Evolutionary conservation across 1,284 basidiomycete species (phyloP).

Genomic region (Sanghuangporus baumii): DNA sequence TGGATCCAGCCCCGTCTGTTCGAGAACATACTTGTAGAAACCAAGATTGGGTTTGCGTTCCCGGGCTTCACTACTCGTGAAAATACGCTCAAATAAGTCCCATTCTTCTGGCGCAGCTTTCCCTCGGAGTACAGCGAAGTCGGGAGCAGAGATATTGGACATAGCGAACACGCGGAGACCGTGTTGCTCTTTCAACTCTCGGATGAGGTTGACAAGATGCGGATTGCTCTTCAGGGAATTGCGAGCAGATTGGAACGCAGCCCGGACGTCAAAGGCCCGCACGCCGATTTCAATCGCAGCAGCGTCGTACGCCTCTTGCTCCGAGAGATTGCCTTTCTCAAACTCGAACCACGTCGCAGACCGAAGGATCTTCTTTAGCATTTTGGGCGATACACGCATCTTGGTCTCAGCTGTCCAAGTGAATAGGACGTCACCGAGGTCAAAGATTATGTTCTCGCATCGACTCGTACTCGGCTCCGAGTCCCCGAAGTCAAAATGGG

Average conservation of each 20-base stretch:
- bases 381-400: slow-evolving; percentile 39
- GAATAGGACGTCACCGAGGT: slow-evolving; percentile 52
- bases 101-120: slow-evolving; percentile 39
- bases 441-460: slow-evolving; percentile 13
- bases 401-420: slow-evolving; percentile 46
- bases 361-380: slow-evolving; percentile 39
- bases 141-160: slow-evolving; percentile 55
- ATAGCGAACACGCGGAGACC: slow-evolving; percentile 45
- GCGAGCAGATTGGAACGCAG: slow-evolving; percentile 41
- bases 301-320: slow-evolving; percentile 41
- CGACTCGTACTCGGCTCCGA: slow-evolving; percentile 4
- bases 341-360: slow-evolving; percentile 51
- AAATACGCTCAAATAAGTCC: slow-evolving; percentile 48
- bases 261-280: slow-evolving; percentile 33
- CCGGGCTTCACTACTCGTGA: slow-evolving; percentile 44
- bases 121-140: slow-evolving; percentile 40
- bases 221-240: slow-evolving; percentile 40
- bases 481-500: not conserved
- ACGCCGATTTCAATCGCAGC: slow-evolving; percentile 38
- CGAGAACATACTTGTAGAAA: slow-evolving; percentile 46
- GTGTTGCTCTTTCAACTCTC: slow-evolving; percentile 36
- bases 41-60: slow-evolving; percentile 52
- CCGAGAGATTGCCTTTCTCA: slow-evolving; percentile 42
- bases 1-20: slow-evolving; percentile 37
- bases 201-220: slow-evolving; percentile 41